Evolutionary conservation across 2,329 filamentous ascomycete genomes (phyloP), one percentile per base, ranked within the genome.

Genomic region (Apiospora marii): DNA sequence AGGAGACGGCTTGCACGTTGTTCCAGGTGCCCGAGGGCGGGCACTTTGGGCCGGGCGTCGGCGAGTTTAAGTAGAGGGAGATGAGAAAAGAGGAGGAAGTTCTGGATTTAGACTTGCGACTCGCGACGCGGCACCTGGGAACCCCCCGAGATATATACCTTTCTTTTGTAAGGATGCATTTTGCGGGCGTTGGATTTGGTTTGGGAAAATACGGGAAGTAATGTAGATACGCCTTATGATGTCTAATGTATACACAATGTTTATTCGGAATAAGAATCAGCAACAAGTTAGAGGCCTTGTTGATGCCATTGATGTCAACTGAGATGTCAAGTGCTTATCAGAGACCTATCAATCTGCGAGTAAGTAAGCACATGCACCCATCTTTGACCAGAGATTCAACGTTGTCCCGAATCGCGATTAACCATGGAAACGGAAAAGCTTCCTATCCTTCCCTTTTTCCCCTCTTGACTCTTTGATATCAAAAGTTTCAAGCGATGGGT

Each of bases 1-100:
- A 82, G 70, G 77, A 78, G 14, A 75, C 77, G 30, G 80, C 80
- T 1, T 72, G 77, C 3, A 77, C 80, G 1, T 81, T 80, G 80
- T 30, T 79, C 44, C 48, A 74, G 34, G 78, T 82, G 75, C 78
- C 80, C 3, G 76, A 79, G 37, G 71, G 77, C 14, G 80, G 80
- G 49, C 81, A 81, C 67, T 82, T 81, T 72, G 80, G 80, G 4
- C 76, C 77, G 4, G 68, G 68, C 37, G 68, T 58, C 12, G 68
- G 68, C 10, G 34, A 70, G 48, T 70, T 70, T 34, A 43, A 8
- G 12, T 70, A 70, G 48, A 24, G 22, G 64, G 1, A 67, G 64
- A 64, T 22, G 58, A 14, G 8, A 14, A 10, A 10, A 4, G 22
- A 6, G 3, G 22, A 44, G 12, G 22, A 27, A 16, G 61, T 5